Conservation (phyloP, 352 stramenopile genomes). For the Pythium rhizo-oryzae region DNA sequence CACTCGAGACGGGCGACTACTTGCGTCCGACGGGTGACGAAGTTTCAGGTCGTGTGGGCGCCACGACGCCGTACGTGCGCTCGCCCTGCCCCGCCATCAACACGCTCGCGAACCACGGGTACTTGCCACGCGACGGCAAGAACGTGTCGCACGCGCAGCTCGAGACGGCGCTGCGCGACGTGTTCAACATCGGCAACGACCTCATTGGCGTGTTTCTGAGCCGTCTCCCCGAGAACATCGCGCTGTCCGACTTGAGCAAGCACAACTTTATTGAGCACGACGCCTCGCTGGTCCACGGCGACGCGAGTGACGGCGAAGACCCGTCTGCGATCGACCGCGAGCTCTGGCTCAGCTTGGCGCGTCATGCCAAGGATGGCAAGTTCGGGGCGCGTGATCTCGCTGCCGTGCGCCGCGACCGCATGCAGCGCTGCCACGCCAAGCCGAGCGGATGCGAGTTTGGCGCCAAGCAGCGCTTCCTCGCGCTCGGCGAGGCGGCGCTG, state of each 20-base stretch:
- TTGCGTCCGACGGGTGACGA: constrained; percentile 33
- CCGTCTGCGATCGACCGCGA: constrained; percentile 18
- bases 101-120: constrained; percentile 55
- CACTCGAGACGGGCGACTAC: constrained; percentile 26
- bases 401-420: constrained; percentile 10
- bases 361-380: constrained; percentile 13
- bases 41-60: constrained; percentile 35
- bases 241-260: constrained; percentile 39
- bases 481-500: constrained; percentile 11
- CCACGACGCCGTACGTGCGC: constrained; percentile 35
- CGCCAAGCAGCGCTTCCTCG: constrained; percentile 6
- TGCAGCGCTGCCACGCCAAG: constrained; percentile 10
- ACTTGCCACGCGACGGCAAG: constrained; percentile 48
- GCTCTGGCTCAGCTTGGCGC: constrained; percentile 32
- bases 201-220: constrained; percentile 12
- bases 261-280: constrained; percentile 38
- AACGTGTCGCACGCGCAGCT: constrained; percentile 30
- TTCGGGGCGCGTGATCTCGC: constrained; percentile 11
- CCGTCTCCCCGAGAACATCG: constrained; percentile 5
- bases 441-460: constrained; percentile 13
- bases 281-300: constrained; percentile 36
- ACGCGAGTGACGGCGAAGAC: constrained; percentile 36
- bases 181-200: constrained; percentile 29
- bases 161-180: constrained; percentile 11
- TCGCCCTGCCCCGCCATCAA: constrained; percentile 57